Conservation (phyloP, 192 early-diverging fungal genomes). For the Backusella mclennaniae region DNA sequence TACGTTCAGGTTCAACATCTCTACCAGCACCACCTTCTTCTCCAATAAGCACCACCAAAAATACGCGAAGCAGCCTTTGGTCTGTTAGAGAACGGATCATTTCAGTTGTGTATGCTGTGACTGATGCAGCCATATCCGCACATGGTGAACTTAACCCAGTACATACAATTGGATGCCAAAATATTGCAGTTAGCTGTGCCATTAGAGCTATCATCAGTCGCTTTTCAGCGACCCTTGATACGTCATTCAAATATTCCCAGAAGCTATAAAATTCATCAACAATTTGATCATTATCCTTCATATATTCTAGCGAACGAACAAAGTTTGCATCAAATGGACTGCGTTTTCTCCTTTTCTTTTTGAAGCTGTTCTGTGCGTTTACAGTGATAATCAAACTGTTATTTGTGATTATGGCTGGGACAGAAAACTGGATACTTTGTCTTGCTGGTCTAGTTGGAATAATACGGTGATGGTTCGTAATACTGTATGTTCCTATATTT, state of each 20-base stretch:
- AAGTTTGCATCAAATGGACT: slow-evolving; percentile 35
- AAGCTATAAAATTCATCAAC: slow-evolving; percentile 39
- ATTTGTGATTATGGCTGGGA: slow-evolving; percentile 34
- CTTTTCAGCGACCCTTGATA: slow-evolving; percentile 35
- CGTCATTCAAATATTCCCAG: slow-evolving; percentile 40
- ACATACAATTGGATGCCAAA: slow-evolving; percentile 39
- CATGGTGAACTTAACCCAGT: slow-evolving; percentile 31
- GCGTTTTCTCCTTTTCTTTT: slow-evolving; percentile 34
- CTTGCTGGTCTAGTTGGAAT: slow-evolving; percentile 25
- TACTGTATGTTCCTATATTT: slow-evolving; percentile 30
- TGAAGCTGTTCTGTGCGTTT: slow-evolving; percentile 32
- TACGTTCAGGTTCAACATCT: slow-evolving; percentile 34
- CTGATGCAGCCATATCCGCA: slow-evolving; percentile 27
- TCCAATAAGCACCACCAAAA: slow-evolving; percentile 32
- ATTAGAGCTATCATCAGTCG: slow-evolving; percentile 34
- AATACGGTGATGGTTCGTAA: slow-evolving; percentile 25
- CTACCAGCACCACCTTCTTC: slow-evolving; percentile 38
- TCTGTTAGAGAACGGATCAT: slow-evolving; percentile 39
- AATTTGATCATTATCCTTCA: slow-evolving; percentile 11
- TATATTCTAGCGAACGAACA: slow-evolving; percentile 25
- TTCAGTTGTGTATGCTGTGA: slow-evolving; percentile 37
- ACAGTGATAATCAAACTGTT: slow-evolving; percentile 31
- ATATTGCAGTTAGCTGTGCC: slow-evolving; percentile 36
- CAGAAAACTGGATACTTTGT: slow-evolving; percentile 30
- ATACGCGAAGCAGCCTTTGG: slow-evolving; percentile 32